These are phyloP conservation scores for Anethum foeniculum DNA, from an alignment of 140 eudicot species.

Conservation along the genomic window DNA sequence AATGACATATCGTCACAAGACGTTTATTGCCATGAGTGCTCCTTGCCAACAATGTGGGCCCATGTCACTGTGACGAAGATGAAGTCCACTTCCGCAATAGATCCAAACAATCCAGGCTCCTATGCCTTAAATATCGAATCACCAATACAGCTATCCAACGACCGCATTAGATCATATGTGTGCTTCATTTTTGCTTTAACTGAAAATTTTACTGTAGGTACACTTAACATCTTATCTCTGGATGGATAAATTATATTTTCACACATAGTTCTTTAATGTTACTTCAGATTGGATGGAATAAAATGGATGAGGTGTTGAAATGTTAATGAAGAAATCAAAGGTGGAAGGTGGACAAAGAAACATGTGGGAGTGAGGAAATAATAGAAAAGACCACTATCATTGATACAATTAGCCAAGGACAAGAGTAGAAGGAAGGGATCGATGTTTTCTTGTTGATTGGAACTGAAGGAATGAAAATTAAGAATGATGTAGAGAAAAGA, in stretches of 20 bases:
- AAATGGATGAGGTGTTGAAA: background rate
- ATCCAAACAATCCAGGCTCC: background rate
- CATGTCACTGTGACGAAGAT: background rate
- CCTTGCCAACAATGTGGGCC: background rate
- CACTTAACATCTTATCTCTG: background rate
- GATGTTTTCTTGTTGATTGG: background rate
- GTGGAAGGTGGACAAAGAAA: background rate
- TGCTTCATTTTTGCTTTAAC: background rate
- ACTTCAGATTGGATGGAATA: background rate
- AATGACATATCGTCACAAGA: background rate
- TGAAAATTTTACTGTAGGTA: background rate
- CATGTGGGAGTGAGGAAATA: background rate
- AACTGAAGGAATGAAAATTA: background rate
- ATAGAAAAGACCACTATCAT: background rate
- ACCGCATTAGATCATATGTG: background rate
- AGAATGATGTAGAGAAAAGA: background rate
- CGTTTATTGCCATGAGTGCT: background rate
- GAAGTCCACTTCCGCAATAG: background rate
- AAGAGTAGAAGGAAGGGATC: background rate
- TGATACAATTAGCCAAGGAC: background rate
- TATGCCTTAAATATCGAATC: background rate
- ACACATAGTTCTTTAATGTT: background rate
- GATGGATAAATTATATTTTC: background rate
- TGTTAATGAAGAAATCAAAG: background rate
- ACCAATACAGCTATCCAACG: background rate